These are phyloP conservation scores for Penicillium fuscoglaucum DNA, from an alignment of 2,329 filamentous ascomycete genomes.

Conservation along the genomic window DNA sequence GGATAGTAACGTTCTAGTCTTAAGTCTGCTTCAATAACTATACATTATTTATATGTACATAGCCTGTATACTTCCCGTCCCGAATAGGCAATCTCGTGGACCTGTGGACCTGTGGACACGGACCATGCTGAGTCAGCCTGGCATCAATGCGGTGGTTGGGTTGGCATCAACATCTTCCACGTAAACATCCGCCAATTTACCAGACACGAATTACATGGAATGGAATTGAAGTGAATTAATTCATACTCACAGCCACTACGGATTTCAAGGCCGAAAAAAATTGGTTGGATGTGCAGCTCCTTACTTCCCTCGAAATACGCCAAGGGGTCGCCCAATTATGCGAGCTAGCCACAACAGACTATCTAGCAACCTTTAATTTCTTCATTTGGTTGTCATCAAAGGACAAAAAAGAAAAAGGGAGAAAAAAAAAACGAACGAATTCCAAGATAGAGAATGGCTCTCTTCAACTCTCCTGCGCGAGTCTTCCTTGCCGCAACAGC, in stretches of 20 bases:
- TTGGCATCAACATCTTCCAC: conserved; percentile 1
- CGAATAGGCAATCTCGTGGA: not conserved
- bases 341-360: conserved; percentile 1
- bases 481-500: conserved; percentile 48
- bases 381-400: not conserved
- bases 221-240: not conserved
- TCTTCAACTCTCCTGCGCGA: conserved; percentile 36
- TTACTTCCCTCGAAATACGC: not conserved
- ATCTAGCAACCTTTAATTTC: not conserved
- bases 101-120: not conserved
- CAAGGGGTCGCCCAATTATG: conserved; percentile 5
- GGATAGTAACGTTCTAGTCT: not conserved
- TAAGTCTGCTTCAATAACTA: not conserved
- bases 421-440: too few relatives aligned
- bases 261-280: not conserved
- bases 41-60: not conserved
- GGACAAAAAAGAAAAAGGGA: not conserved
- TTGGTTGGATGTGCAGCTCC: not conserved
- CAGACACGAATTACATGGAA: not conserved
- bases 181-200: conserved; percentile 1
- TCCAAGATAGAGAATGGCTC: conserved; percentile 12
- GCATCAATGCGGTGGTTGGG: too few relatives aligned
- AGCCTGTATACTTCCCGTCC: not conserved
- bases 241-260: not conserved
- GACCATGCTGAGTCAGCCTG: conserved; percentile 2